Evolutionary conservation across 164 flowering plant species (phyloP).

Genomic region (Santalum album): DNA sequence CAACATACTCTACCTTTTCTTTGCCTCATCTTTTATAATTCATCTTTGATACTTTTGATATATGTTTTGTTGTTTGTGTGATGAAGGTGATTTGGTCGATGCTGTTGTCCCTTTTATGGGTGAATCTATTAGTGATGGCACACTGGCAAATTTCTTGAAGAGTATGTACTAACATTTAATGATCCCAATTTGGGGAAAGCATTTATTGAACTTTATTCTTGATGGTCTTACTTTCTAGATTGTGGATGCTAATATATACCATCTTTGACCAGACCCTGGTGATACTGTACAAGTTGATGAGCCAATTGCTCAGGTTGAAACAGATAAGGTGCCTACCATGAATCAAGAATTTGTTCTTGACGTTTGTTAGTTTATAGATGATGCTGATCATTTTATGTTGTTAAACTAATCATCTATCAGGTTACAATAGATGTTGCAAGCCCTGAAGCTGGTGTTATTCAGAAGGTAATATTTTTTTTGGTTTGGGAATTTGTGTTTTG

Average conservation of each 20-base stretch:
- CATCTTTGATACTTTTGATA: too few relatives aligned
- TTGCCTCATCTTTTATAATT: too few relatives aligned
- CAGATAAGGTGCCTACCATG: conserved; percentile 75
- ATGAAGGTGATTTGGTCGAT: conserved; percentile 76
- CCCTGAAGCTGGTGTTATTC: conserved; percentile 86
- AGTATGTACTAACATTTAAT: conserved; percentile 39
- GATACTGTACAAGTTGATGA: conserved; percentile 80
- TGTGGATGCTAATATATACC: not conserved
- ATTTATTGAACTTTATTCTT: too few relatives aligned
- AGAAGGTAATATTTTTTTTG: conserved; percentile 42
- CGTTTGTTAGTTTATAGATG: conserved; percentile 2
- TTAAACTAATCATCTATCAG: conserved; percentile 21
- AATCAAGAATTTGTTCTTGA: conserved; percentile 1
- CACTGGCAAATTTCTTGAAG: conserved; percentile 76
- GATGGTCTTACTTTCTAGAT: not conserved
- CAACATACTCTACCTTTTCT: too few relatives aligned
- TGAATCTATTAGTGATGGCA: conserved; percentile 95
- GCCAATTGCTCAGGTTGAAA: conserved; percentile 93
- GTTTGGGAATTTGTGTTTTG: not conserved
- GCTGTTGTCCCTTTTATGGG: conserved; percentile 98
- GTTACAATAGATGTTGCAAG: conserved; percentile 97
- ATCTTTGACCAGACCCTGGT: conserved; percentile 63
- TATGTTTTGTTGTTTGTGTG: too few relatives aligned
- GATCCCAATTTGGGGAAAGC: too few relatives aligned
- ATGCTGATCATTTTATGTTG: not conserved